These are phyloP conservation scores for Somion occarium DNA, from an alignment of 1,284 basidiomycete genomes.

Conservation along the genomic window DNA sequence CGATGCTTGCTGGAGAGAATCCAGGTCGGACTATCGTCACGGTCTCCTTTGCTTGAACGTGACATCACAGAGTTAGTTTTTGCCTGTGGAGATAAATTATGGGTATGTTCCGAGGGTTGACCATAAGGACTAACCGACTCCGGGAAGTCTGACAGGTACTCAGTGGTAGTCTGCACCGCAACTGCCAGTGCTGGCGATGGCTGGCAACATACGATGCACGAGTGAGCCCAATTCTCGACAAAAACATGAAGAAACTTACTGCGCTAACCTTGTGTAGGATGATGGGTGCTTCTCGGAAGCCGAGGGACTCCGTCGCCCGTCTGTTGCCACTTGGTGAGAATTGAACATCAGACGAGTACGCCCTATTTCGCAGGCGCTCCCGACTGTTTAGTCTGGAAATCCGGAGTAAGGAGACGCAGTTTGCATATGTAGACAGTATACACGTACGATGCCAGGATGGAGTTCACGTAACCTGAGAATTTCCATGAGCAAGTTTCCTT, in stretches of 20 bases:
- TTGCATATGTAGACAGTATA: not conserved
- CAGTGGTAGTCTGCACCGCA: constrained; percentile 8
- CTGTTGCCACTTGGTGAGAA: not conserved
- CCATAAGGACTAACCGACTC: not conserved
- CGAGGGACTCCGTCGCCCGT: not conserved
- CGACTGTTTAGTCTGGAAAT: constrained; percentile 19
- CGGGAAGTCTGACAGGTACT: constrained; percentile 8
- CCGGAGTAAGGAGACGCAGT: too few species aligned
- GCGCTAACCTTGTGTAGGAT: constrained; percentile 5
- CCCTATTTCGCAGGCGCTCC: constrained; percentile 18
- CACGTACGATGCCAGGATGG: constrained; percentile 22
- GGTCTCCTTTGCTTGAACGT: not conserved
- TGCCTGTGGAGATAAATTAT: not conserved
- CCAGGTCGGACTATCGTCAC: not conserved
- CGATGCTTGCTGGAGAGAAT: not conserved
- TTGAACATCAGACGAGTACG: constrained; percentile 12
- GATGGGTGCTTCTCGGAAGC: constrained; percentile 6
- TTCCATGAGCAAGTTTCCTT: too few species aligned
- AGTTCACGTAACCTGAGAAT: constrained; percentile 27
- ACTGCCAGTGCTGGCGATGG: constrained; percentile 5
- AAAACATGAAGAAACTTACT: not conserved
- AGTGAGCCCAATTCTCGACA: not conserved
- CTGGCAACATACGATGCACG: not conserved
- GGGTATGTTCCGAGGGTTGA: not conserved
- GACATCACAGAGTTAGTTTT: not conserved